Evolutionary conservation across 257 asterid species (phyloP).

Genomic region (Lithospermum erythrorhizon): DNA sequence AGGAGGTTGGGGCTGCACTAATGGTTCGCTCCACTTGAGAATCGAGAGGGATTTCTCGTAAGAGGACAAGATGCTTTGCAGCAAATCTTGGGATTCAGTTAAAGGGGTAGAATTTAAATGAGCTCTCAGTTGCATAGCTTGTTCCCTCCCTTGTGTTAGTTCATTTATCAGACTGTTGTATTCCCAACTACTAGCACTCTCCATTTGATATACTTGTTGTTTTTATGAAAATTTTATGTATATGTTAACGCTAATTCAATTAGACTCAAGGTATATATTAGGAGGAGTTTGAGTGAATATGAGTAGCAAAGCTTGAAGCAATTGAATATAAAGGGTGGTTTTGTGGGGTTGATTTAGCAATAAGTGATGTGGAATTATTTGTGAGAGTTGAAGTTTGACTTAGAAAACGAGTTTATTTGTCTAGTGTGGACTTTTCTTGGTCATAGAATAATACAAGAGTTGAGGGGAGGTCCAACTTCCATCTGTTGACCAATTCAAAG

Average conservation of each 20-base stretch:
- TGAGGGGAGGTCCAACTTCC: background rate
- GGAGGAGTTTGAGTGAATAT: slow-evolving; percentile 7
- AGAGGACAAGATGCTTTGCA: slow-evolving; percentile 59
- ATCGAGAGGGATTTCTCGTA: slow-evolving; percentile 67
- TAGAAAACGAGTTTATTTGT: slow-evolving; percentile 52
- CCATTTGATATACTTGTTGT: slow-evolving; percentile 25
- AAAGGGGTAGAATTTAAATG: slow-evolving; percentile 35
- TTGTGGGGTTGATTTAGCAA: slow-evolving; percentile 10
- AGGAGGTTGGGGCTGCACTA: slow-evolving; percentile 18
- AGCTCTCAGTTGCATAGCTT: slow-evolving; percentile 50
- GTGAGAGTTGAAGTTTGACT: slow-evolving; percentile 41
- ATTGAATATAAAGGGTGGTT: slow-evolving; percentile 25
- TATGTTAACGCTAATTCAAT: background rate
- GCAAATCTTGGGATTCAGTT: slow-evolving; percentile 34
- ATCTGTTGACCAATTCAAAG: slow-evolving; percentile 20
- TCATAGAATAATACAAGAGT: slow-evolving; percentile 18
- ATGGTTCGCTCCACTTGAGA: slow-evolving; percentile 42
- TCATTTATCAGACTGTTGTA: slow-evolving; percentile 42
- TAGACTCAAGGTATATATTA: background rate
- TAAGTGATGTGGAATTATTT: slow-evolving; percentile 25
- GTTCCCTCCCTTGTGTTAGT: slow-evolving; percentile 68
- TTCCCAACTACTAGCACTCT: slow-evolving; percentile 31
- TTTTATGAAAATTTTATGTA: background rate
- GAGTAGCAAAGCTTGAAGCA: slow-evolving; percentile 15
- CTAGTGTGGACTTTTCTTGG: slow-evolving; percentile 32